Evolutionary conservation across 805 yeast species (phyloP).

Genomic region (Suhomyces sp.): DNA sequence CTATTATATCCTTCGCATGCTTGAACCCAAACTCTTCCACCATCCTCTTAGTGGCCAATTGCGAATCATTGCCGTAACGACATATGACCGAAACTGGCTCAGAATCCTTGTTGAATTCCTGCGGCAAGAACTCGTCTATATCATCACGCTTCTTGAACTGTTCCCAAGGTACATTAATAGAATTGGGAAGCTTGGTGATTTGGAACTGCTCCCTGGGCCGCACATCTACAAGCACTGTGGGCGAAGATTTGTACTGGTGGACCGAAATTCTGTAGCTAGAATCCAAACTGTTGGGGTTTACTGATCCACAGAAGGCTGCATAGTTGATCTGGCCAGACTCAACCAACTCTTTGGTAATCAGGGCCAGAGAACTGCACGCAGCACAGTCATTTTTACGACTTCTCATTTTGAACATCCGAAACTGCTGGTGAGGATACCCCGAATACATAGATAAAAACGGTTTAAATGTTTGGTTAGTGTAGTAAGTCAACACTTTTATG

Average conservation of each 20-base stretch:
- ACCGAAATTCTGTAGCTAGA: conserved; percentile 46
- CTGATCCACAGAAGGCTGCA: conserved; percentile 68
- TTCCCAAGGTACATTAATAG: conserved; percentile 64
- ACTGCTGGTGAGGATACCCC: conserved; percentile 62
- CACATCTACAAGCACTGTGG: conserved; percentile 60
- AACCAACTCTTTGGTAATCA: conserved; percentile 48
- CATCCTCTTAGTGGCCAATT: conserved; percentile 62
- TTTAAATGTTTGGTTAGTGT: conserved; percentile 48
- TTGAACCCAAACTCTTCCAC: conserved; percentile 44
- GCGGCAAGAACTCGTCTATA: conserved; percentile 17
- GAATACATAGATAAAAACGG: conserved; percentile 71
- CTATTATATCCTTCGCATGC: conserved; percentile 63
- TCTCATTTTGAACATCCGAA: conserved; percentile 80
- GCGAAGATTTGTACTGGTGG: conserved; percentile 30
- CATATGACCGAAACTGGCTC: conserved; percentile 62
- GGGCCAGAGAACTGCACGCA: conserved; percentile 58
- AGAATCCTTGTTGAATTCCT: conserved; percentile 16
- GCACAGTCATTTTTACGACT: conserved; percentile 56
- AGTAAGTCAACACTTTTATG: conserved; percentile 64
- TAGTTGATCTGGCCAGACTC: conserved; percentile 55
- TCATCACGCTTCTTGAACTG: conserved; percentile 30
- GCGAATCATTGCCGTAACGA: conserved; percentile 89
- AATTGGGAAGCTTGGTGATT: conserved; percentile 57
- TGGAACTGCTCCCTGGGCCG: conserved; percentile 75
- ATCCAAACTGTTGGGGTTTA: conserved; percentile 45